These are phyloP conservation scores for Ramaria rubella DNA, from an alignment of 768 basidiomycete species.

Conservation along the genomic window DNA sequence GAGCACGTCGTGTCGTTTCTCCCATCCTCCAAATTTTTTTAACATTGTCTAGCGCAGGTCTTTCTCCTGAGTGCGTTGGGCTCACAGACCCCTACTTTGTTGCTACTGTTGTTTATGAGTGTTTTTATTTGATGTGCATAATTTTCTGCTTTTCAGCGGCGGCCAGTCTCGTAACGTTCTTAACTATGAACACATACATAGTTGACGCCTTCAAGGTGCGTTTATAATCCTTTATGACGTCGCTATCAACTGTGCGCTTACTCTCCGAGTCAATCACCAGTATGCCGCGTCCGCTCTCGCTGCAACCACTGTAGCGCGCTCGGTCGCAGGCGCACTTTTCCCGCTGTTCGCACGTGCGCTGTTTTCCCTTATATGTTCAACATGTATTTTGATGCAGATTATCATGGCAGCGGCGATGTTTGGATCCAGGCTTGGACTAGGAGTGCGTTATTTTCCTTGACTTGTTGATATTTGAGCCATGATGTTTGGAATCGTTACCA, in stretches of 20 bases:
- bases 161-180: not conserved
- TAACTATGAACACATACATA: not conserved
- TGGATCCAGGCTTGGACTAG: not conserved
- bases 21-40: not conserved
- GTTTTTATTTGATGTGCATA: not conserved
- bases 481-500: not conserved
- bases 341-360: not conserved
- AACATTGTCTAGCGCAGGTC: not conserved
- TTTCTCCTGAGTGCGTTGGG: not conserved
- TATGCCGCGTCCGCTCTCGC: not conserved
- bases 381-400: not conserved
- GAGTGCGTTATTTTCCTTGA: not conserved
- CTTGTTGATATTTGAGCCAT: not conserved
- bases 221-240: not conserved
- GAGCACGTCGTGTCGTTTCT: not conserved
- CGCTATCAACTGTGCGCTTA: not conserved
- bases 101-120: too few relatives aligned
- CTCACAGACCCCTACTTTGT: not conserved
- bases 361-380: not conserved
- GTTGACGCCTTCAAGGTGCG: not conserved
- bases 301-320: not conserved
- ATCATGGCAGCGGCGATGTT: not conserved
- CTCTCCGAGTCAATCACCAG: not conserved
- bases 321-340: not conserved
- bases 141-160: not conserved